Percentiles rank a stretch among this genome's conserved stretches.
Evolutionary conservation across 768 basidiomycete species (phyloP).

Genomic region (Phylloporus sp.): DNA sequence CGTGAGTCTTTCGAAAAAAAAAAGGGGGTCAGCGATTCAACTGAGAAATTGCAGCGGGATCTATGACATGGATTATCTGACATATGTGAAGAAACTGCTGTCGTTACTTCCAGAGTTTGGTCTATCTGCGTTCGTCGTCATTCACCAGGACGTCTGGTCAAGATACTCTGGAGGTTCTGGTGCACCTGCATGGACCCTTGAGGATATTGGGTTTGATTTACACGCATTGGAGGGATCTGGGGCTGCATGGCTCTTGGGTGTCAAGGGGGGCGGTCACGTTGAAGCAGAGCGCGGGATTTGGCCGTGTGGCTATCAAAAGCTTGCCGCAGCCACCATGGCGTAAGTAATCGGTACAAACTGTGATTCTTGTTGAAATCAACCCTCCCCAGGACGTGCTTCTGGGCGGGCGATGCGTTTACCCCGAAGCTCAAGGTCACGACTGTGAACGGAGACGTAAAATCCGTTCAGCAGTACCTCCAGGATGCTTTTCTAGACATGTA

Average conservation of each 20-base stretch:
- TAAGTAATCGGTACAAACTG: conserved; percentile 34
- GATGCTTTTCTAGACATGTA: conserved; percentile 77
- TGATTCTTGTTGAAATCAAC: neutral
- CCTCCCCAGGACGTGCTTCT: conserved; percentile 74
- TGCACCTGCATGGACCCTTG: conserved; percentile 94
- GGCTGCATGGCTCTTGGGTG: conserved; percentile 84
- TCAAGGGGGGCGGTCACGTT: conserved; percentile 69
- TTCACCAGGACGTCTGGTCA: conserved; percentile 97
- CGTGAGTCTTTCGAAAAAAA: conserved; percentile 53
- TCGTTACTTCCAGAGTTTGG: conserved; percentile 70
- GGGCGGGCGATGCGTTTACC: conserved; percentile 86
- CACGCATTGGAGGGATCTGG: conserved; percentile 73
- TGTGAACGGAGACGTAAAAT: conserved; percentile 44
- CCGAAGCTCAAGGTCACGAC: conserved; percentile 62
- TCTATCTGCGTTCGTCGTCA: conserved; percentile 66
- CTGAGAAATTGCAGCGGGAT: conserved; percentile 50
- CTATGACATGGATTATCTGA: conserved; percentile 81
- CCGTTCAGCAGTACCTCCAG: conserved; percentile 83
- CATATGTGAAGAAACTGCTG: conserved; percentile 69
- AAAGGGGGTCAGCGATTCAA: neutral
- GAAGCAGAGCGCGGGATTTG: conserved; percentile 82
- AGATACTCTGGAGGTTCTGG: conserved; percentile 93
- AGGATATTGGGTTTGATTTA: conserved; percentile 81
- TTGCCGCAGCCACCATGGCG: conserved; percentile 93
- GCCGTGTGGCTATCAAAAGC: conserved; percentile 93